These are phyloP conservation scores for Polytrichum commune DNA, from an alignment of 225 moss, liverwort and hornwort species.

Conservation along the genomic window DNA sequence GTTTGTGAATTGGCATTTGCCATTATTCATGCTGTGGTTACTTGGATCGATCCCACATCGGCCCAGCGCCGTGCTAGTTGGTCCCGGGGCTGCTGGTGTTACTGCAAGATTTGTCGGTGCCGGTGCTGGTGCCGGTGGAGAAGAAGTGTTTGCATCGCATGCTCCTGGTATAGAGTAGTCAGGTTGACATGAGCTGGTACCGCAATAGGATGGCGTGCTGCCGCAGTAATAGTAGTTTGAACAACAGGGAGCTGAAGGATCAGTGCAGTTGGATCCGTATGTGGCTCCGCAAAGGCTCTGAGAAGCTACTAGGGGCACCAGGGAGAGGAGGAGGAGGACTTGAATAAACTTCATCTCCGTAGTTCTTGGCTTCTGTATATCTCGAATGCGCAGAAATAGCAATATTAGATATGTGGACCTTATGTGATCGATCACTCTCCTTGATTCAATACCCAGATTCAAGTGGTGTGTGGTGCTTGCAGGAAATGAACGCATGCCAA, in stretches of 20 bases:
- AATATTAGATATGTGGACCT: neutral
- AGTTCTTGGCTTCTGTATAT: neutral
- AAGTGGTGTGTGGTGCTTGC: neutral
- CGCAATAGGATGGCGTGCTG: neutral
- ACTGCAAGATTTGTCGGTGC: neutral
- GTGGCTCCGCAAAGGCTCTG: neutral
- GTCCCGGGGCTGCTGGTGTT: neutral
- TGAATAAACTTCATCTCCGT: neutral
- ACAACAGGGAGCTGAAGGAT: slow-evolving; percentile 1
- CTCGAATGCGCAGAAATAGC: neutral
- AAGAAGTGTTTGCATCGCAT: neutral
- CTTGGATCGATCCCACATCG: slow-evolving; percentile 1
- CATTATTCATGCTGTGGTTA: neutral
- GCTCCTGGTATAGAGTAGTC: neutral
- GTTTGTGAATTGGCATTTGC: neutral
- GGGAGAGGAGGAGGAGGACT: neutral
- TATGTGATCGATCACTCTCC: neutral
- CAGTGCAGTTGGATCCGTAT: neutral
- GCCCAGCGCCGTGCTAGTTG: neutral
- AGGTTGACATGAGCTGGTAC: neutral
- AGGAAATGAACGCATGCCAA: neutral
- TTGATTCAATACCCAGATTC: neutral
- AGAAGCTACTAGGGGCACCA: neutral
- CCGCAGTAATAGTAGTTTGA: neutral
- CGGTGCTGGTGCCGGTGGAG: neutral